Conservation (phyloP, 2,329 filamentous ascomycete genomes). For the Catunica adiposa region DNA sequence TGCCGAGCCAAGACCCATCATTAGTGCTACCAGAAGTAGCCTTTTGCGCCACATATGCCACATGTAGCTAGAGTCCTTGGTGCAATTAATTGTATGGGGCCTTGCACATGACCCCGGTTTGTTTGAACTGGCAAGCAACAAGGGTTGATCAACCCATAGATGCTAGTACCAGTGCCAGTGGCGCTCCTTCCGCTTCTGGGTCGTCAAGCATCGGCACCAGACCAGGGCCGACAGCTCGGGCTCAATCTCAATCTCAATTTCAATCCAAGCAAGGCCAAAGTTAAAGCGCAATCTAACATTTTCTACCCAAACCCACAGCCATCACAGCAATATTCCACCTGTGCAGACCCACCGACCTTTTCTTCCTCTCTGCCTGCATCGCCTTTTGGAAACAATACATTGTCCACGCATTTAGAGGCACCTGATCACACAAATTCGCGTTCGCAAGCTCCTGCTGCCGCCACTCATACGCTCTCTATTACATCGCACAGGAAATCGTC, state of each 20-base stretch:
- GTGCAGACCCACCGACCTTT: neutral
- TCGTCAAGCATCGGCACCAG: slow-evolving; percentile 1
- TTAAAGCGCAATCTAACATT: slow-evolving; percentile 5
- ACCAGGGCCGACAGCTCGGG: slow-evolving; percentile 1
- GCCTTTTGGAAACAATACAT: neutral
- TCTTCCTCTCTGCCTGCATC: neutral
- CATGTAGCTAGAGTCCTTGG: neutral
- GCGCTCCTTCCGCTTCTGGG: slow-evolving; percentile 6
- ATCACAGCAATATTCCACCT: neutral
- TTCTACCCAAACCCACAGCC: neutral
- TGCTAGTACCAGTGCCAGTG: neutral
- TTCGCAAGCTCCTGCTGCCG: neutral
- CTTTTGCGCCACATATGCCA: slow-evolving; percentile 2
- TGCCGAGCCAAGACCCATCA: neutral
- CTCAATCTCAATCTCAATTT: slow-evolving; percentile 8
- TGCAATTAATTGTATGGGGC: neutral
- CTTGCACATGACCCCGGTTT: neutral
- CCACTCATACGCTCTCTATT: too few species aligned
- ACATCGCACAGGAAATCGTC: neutral
- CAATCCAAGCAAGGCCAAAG: slow-evolving; percentile 4
- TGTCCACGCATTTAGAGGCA: neutral
- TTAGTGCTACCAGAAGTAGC: neutral
- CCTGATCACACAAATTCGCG: neutral
- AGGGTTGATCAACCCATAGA: neutral
- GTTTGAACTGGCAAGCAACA: neutral